Base-by-base conservation (phyloP, 2,329 filamentous ascomycete species). In the Ophiostoma tasmaniense region DNA sequence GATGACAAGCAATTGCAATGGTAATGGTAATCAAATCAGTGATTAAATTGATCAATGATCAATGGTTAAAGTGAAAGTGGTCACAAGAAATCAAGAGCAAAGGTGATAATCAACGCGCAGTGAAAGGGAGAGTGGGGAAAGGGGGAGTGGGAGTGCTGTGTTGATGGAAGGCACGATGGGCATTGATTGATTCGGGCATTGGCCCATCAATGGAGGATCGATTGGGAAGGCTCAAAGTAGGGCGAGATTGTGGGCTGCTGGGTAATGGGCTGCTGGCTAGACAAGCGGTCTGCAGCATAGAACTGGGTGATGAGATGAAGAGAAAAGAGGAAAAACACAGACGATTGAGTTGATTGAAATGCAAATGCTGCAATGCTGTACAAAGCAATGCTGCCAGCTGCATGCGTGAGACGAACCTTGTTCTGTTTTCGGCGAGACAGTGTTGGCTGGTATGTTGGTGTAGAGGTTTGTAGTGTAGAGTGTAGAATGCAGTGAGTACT, bases 371-470 rank as follows among this genome's bases (percentile, higher is more conserved):
- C 45, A 61, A 17, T 61, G 14, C 25, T 33, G 13, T 33, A 10
- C n/a, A 55, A 14, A 13, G 37, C 45, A 61, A 6, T 61, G 14
- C 55, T 33, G 28, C 55, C 55, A 61, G 55, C 30, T 62, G 59
- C 59, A 62, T 35, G 59, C 30, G 30, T n/a, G 59, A 35, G 59
- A 62, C 59, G 35, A 62, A 62, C 59, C 59, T 62, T 62, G 17
- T 30, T 30, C 30, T 62, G 59, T 62, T 62, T 62, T 62, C 59
- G 59, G 59, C 30, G 59, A 62, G 59, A 62, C 59, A 62, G 30
- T 33, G 59, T 62, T 33, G 28, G 59, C 30, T 62, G 59, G 59
- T 35, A 33, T 62, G 59, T 3, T 39, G 33, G 35, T 14, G 45
- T 50, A 22, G 17, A 50, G 17, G 42, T 6, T 20, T 59, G 52